Base-by-base conservation (phyloP, 129 eudicot genomes). In the Ambrosia trifida region DNA sequence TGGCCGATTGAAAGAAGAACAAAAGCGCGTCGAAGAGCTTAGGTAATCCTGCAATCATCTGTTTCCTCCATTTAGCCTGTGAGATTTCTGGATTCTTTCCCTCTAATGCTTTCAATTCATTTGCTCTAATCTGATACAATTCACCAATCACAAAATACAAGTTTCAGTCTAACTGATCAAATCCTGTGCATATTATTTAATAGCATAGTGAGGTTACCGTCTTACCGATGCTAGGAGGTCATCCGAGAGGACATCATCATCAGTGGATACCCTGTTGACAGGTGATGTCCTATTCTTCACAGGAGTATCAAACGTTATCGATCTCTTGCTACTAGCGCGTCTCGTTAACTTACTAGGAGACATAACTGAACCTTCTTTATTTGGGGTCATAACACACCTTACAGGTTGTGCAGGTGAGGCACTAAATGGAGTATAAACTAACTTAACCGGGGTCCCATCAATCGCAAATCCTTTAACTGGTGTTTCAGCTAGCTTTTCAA, bases 41-140 rank as follows among this genome's bases (percentile, higher is more conserved):
- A 2, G 98, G 98, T 35, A 89, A 81, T 57, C 86, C 67, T 31
- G 87, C 85, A 76, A 90, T 79, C 86, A 85, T 83, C 41, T 84
- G 57, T 53, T 80, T 79, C 17, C 98, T 77, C 79, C 83, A 74
- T 72, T 77, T 89, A 74, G 97, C 96, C 64, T 85, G 86, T n/a
- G 88, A 83, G 61, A 85, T 80, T 35, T 89, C 87, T 76, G 99
- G 97, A 68, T 82, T 85, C 49, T 90, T 71, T 78, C 87, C 96
- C 66, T 84, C 79, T 66, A 76, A 14, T 18, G 78, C 82, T 62
- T 76, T 78, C 72, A 60, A 72, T 73, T 90, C 97, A 20, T 84
- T 85, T 49, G 85, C 93, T 66, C 73, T 79, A 51, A 94, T 83
- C 97, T 93, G 88, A 74, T 68, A 41, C 3, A 13, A 72, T 14